These are phyloP conservation scores for Sporormia fimetaria DNA, from an alignment of 495 filamentous ascomycete genomes.

Conservation along the genomic window DNA sequence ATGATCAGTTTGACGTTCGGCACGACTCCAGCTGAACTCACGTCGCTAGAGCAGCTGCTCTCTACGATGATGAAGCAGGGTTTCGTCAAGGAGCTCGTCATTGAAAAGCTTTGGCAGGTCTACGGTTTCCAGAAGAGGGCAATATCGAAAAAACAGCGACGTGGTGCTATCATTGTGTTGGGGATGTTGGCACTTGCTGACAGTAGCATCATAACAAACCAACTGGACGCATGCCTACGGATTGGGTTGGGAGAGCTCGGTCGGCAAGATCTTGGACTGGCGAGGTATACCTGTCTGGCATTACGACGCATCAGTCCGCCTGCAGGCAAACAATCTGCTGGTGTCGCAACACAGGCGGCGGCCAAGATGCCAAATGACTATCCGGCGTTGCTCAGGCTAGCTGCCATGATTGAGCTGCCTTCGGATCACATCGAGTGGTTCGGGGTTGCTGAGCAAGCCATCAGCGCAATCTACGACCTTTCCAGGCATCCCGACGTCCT, in stretches of 20 bases:
- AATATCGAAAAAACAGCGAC: constrained; percentile 82
- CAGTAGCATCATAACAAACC: constrained; percentile 81
- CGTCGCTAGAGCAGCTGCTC: constrained; percentile 85
- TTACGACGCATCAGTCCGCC: constrained; percentile 75
- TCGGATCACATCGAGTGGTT: constrained; percentile 91
- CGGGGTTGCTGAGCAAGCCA: constrained; percentile 93
- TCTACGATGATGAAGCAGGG: constrained; percentile 96
- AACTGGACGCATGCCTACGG: constrained; percentile 85
- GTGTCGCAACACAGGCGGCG: constrained; percentile 51
- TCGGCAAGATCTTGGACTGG: constrained; percentile 69
- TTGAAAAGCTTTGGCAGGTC: constrained; percentile 92
- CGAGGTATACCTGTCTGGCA: constrained; percentile 90
- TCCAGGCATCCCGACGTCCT: constrained; percentile 89
- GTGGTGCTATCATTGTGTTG: constrained; percentile 89
- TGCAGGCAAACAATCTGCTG: constrained; percentile 35
- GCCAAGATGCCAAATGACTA: constrained; percentile 85
- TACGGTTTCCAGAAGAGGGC: constrained; percentile 89
- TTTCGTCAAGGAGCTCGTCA: constrained; percentile 71
- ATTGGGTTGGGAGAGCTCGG: constrained; percentile 79
- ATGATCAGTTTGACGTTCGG: constrained; percentile 99
- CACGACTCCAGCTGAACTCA: constrained; percentile 85
- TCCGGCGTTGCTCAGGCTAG: constrained; percentile 66
- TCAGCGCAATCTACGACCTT: constrained; percentile 89
- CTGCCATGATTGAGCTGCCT: constrained; percentile 69
- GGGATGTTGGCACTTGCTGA: constrained; percentile 93